Conservation (phyloP, 805 yeast species). For the Candida boleticola region DNA sequence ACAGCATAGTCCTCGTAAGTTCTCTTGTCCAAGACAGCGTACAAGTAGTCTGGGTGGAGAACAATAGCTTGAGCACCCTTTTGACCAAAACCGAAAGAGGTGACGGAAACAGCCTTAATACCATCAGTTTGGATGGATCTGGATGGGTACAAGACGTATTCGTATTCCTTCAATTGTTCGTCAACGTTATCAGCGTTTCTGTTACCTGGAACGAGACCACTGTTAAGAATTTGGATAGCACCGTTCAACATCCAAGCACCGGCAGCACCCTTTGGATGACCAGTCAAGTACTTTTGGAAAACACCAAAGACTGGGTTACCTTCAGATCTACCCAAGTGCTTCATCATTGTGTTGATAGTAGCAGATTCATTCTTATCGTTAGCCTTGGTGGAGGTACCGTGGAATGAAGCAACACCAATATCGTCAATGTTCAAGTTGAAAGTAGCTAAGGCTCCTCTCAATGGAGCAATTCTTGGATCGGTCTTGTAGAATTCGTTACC, state of each 20-base stretch:
- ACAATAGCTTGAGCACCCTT: slow-evolving; percentile 97
- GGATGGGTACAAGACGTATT: slow-evolving; percentile 91
- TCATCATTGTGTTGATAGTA: slow-evolving; percentile 88
- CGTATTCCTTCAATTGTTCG: slow-evolving; percentile 73
- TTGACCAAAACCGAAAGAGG: slow-evolving; percentile 99
- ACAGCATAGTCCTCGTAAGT: slow-evolving; percentile 69
- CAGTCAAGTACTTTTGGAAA: slow-evolving; percentile 98
- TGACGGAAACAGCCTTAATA: slow-evolving; percentile 92
- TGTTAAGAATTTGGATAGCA: slow-evolving; percentile 85
- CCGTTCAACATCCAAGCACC: slow-evolving; percentile 99
- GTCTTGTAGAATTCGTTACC: slow-evolving; percentile 91
- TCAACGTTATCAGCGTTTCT: slow-evolving; percentile 98
- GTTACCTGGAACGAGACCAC: slow-evolving; percentile 97
- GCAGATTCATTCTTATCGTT: slow-evolving; percentile 97
- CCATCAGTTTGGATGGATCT: slow-evolving; percentile 94
- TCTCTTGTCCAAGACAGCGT: slow-evolving; percentile 69
- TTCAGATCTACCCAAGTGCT: slow-evolving; percentile 91
- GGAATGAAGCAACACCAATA: slow-evolving; percentile 95
- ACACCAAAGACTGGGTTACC: slow-evolving; percentile 98
- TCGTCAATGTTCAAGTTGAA: slow-evolving; percentile 93
- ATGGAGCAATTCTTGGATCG: slow-evolving; percentile 93
- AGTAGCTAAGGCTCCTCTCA: slow-evolving; percentile 95
- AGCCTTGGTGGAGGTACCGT: slow-evolving; percentile 98
- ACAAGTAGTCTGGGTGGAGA: slow-evolving; percentile 91
- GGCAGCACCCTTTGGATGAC: slow-evolving; percentile 99